These are phyloP conservation scores for Kalmusia sp. DNA, from an alignment of 2,329 filamentous ascomycete genomes.

Conservation along the genomic window DNA sequence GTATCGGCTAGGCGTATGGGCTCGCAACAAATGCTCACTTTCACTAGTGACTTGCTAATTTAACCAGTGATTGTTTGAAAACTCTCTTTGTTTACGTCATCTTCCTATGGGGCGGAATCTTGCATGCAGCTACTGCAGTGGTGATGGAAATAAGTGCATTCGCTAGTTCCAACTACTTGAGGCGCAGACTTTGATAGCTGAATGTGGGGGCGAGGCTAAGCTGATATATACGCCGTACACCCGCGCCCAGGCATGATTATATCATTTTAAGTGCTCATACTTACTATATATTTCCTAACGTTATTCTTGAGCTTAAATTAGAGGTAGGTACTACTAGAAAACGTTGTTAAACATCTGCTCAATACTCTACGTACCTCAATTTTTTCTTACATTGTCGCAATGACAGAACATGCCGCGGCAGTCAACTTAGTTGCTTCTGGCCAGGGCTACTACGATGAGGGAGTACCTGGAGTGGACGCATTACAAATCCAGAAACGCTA, in stretches of 20 bases:
- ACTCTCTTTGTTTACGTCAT: not conserved
- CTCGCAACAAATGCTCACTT: too few species aligned
- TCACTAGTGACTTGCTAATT: too few species aligned
- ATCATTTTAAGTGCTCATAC: not conserved
- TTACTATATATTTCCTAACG: not conserved
- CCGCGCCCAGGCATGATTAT: too few species aligned
- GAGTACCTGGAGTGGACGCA: conserved; percentile 13
- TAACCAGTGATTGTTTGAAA: not conserved
- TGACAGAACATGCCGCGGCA: not conserved
- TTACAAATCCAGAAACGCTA: conserved; percentile 21
- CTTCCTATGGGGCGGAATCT: not conserved
- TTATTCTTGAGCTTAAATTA: not conserved
- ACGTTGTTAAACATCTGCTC: not conserved
- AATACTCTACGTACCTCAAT: not conserved
- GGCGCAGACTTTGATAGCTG: not conserved
- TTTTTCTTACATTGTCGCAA: not conserved
- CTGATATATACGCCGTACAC: too few species aligned
- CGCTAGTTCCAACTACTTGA: not conserved
- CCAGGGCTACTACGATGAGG: conserved; percentile 15
- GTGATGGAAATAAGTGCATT: not conserved
- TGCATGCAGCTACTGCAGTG: not conserved
- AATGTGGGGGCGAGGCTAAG: not conserved
- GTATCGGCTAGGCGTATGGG: too few species aligned
- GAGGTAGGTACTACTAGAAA: not conserved
- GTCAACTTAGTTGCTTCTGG: not conserved